Evolutionary conservation across 2,329 filamentous ascomycete species (phyloP).

Genomic region (Alternaria solani): DNA sequence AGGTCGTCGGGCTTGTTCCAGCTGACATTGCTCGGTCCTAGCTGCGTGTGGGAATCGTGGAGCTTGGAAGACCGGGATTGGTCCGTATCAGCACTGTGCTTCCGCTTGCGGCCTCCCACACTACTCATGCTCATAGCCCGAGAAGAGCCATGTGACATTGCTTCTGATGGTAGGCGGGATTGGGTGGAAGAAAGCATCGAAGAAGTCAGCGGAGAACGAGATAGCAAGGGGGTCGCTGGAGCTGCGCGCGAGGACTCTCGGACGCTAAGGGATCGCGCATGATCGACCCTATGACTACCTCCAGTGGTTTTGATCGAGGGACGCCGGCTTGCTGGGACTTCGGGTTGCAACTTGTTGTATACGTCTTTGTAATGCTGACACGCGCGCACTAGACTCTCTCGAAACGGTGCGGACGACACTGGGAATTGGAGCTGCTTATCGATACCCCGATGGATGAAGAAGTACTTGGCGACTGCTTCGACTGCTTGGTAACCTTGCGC

Average conservation of each 20-base stretch:
- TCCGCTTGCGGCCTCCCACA: background rate
- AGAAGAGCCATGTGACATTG: background rate
- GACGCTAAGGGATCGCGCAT: background rate
- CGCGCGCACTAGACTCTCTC: background rate
- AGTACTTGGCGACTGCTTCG: constrained; percentile 9
- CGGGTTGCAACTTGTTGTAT: background rate
- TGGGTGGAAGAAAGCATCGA: background rate
- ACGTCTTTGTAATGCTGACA: constrained; percentile 1
- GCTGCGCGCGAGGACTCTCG: background rate
- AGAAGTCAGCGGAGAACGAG: background rate
- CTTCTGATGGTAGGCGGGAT: background rate
- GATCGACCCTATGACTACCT: background rate
- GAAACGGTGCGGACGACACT: background rate
- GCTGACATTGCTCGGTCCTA: background rate
- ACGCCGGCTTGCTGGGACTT: background rate
- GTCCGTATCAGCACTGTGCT: background rate
- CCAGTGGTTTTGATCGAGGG: background rate
- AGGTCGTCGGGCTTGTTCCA: background rate
- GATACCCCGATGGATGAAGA: constrained; percentile 4
- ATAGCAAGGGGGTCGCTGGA: background rate
- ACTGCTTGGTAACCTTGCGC: background rate
- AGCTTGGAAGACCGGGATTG: too few species aligned
- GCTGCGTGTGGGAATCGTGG: background rate
- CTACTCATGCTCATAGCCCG: background rate
- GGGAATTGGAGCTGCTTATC: background rate